Percentiles rank a stretch among this genome's conserved stretches.
Conservation (phyloP, 2,329 filamentous ascomycete species). For the Colletotrichum neosansevieriae region DNA sequence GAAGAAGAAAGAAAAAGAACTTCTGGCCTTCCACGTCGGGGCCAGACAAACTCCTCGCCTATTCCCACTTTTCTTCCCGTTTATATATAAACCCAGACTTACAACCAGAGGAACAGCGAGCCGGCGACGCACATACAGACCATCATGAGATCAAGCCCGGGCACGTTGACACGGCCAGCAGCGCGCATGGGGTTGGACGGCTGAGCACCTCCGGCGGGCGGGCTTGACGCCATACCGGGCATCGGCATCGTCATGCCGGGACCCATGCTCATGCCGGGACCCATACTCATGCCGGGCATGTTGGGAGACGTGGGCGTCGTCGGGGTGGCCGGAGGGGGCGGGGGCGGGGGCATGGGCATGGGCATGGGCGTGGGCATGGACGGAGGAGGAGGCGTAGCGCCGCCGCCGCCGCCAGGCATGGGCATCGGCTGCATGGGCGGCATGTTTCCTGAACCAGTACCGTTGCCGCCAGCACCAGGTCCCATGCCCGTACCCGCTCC, state of each 20-base stretch:
- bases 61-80: not conserved
- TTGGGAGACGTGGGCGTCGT: conserved; percentile 26
- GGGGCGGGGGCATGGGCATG: too few species aligned
- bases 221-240: conserved; percentile 24
- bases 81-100: not conserved
- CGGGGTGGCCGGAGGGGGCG: conserved; percentile 6
- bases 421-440: not conserved
- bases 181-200: conserved; percentile 25
- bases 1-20: not conserved
- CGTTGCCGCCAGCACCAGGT: conserved; percentile 18
- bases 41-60: not conserved
- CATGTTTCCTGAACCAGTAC: conserved; percentile 13
- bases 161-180: not conserved
- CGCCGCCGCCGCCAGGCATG: not conserved
- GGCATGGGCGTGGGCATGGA: too few species aligned
- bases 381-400: not conserved
- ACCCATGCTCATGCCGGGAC: conserved; percentile 32
- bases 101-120: conserved; percentile 28
- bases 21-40: not conserved
- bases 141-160: conserved; percentile 14
- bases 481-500: conserved; percentile 33
- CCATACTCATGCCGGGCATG: conserved; percentile 21
- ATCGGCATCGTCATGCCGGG: conserved; percentile 33
- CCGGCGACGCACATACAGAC: conserved; percentile 19
- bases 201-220: conserved; percentile 24